Evolutionary conservation across 2,329 filamentous ascomycete species (phyloP).

Genomic region (Fusarium illudens): DNA sequence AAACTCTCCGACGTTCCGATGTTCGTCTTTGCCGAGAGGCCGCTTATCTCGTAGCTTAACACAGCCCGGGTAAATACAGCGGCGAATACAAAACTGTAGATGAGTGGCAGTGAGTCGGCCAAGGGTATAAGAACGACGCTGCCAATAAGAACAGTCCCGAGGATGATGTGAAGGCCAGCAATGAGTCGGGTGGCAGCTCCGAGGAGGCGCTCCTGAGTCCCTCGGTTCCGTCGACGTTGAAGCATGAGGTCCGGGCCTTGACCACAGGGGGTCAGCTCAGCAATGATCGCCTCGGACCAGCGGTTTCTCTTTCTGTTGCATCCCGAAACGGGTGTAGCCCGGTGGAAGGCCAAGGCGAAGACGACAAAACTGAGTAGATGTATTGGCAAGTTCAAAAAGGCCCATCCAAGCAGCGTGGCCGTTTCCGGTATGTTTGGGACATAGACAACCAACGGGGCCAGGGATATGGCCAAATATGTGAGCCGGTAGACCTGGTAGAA

Average conservation of each 20-base stretch:
- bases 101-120: conserved; percentile 18
- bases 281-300: not conserved
- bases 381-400: conserved; percentile 12
- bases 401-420: conserved; percentile 24
- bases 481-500: conserved; percentile 20
- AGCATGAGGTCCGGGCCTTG: conserved; percentile 4
- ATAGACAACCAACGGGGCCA: conserved; percentile 11
- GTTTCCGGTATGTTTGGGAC: conserved; percentile 11
- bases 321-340: not conserved
- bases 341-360: conserved; percentile 13
- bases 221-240: not conserved
- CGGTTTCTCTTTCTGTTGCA: not conserved
- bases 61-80: conserved; percentile 14
- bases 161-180: conserved; percentile 17
- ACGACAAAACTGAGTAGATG: conserved; percentile 22
- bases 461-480: conserved; percentile 13
- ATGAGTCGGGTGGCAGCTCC: conserved; percentile 1
- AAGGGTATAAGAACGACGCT: conserved; percentile 19
- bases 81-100: conserved; percentile 21
- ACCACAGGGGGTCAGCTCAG: conserved; percentile 18
- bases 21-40: conserved; percentile 8
- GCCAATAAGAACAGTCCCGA: conserved; percentile 16
- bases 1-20: not conserved
- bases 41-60: conserved; percentile 11
- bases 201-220: not conserved